These are phyloP conservation scores for Karstenula rhodostoma DNA, from an alignment of 2,329 filamentous ascomycete genomes.

Conservation along the genomic window DNA sequence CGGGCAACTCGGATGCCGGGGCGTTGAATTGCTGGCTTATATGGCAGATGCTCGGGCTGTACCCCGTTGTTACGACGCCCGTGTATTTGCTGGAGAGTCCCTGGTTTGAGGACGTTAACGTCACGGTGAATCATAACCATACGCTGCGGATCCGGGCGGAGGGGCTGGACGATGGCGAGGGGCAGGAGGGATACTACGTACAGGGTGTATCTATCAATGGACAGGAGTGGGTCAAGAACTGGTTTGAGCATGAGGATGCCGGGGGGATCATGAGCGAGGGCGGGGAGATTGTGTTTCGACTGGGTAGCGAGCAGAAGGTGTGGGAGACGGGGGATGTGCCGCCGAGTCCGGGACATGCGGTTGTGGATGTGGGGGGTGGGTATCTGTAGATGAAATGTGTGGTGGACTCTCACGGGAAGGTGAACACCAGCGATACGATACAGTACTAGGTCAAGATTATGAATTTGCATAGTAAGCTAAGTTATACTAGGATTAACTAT, in stretches of 20 bases:
- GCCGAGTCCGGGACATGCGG: constrained; percentile 44
- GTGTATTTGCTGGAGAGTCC: constrained; percentile 58
- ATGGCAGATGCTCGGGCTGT: constrained; percentile 60
- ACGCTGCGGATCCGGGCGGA: constrained; percentile 58
- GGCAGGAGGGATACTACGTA: constrained; percentile 59
- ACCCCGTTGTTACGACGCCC: constrained; percentile 58
- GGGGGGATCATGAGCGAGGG: constrained; percentile 44
- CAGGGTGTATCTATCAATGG: constrained; percentile 64
- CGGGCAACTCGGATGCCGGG: constrained; percentile 57
- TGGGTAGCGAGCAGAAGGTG: constrained; percentile 36
- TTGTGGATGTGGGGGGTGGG: constrained; percentile 28
- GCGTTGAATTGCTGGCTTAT: constrained; percentile 61
- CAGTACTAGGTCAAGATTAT: no score
- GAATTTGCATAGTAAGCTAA: no score
- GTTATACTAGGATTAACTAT: no score
- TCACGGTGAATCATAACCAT: constrained; percentile 45
- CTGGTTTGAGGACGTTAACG: constrained; percentile 53
- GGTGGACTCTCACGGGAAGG: no score
- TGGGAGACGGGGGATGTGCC: constrained; percentile 46
- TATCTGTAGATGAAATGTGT: neutral
- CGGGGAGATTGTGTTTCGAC: constrained; percentile 44
- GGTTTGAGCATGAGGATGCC: constrained; percentile 62
- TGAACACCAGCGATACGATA: no score
- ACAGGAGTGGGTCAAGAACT: constrained; percentile 60
- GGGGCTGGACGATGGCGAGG: constrained; percentile 50